phyloP scores from a whole-genome alignment of 768 basidiomycete genomes.

The Tulasnella sp. region DNA sequence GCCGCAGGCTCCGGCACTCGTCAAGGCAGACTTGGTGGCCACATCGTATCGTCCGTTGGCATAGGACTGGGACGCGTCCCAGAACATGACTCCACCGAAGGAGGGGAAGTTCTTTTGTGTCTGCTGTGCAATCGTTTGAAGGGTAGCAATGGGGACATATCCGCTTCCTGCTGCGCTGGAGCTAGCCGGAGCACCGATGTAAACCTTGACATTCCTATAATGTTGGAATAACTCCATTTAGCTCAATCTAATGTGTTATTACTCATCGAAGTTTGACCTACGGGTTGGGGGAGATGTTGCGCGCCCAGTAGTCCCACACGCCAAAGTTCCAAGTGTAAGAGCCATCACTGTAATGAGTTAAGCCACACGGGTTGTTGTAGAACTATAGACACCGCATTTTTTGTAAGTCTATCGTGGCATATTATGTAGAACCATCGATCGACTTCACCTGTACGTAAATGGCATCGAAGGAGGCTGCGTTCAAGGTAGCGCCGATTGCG shows the following conservation, averaged over 20 bases:
- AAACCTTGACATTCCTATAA: conserved; percentile 43
- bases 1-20: conserved; percentile 14
- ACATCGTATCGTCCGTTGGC: conserved; percentile 7
- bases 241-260: neutral
- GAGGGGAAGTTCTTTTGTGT: conserved; percentile 14
- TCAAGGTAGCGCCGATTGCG: conserved; percentile 46
- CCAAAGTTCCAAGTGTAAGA: conserved; percentile 15
- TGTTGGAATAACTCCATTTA: neutral
- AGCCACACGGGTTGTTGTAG: conserved; percentile 52
- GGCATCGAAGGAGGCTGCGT: conserved; percentile 54
- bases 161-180: conserved; percentile 45
- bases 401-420: no score
- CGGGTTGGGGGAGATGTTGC: conserved; percentile 40
- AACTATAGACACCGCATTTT: no score
- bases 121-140: conserved; percentile 8
- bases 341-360: conserved; percentile 33
- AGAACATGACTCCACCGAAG: conserved; percentile 19
- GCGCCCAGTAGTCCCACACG: conserved; percentile 54
- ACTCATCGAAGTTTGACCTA: no score
- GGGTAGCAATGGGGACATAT: conserved; percentile 25
- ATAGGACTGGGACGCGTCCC: conserved; percentile 18
- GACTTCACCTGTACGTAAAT: conserved; percentile 44
- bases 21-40: conserved; percentile 12
- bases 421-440: neutral
- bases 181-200: conserved; percentile 54